Base-by-base conservation (phyloP, 768 basidiomycete genomes). In the Amanita inopinata region DNA sequence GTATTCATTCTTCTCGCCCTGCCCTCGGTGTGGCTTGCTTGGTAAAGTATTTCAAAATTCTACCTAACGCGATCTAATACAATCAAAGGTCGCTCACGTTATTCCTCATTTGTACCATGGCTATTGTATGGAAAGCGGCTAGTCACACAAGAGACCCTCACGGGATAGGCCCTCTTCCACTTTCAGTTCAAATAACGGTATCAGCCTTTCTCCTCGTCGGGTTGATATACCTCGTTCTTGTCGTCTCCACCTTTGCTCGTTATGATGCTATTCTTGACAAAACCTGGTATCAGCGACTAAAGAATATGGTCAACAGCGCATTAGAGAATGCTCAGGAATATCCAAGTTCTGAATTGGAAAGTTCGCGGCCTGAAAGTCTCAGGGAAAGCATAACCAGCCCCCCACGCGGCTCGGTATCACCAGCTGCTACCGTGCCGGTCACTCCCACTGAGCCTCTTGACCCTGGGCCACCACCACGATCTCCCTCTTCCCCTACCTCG, bases 21-120 rank as follows among this genome's bases (percentile, higher is more conserved):
- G 12, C 38, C 38, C 7, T 25, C 38, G 14, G 24, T 40, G 4
- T 40, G 38, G 38, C 18, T 40, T n/a, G 38, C 38, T 11, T 40
- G 38, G 36, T 38, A 20, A 5, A 5, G 6, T 18, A 5, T 11
- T 14, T 8, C 12, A 5, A 20, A 8, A 12, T 15, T 38, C 14
- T 9, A 19, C 36, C 4, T 11, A 5, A 25, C 4, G 14, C 19
- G 18, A 19, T 9, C 18, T 38, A 19, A 20, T 8, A 5, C 9
- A 38, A 5, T 4, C 23, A 5, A 33, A 38, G 36, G 38, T 40
- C 38, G 8, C 23, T 40, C 8, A 31, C 27, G 7, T 17, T 31
- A 3, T 40, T 27, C 18, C 5, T 40, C 5, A 14, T 40, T 14
- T 40, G 38, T 15, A 18, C 18, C 17, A 40, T 40, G 38, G 19